These are phyloP conservation scores for Aspergillus cejpii DNA, from an alignment of 2,329 filamentous ascomycete genomes.

Conservation along the genomic window DNA sequence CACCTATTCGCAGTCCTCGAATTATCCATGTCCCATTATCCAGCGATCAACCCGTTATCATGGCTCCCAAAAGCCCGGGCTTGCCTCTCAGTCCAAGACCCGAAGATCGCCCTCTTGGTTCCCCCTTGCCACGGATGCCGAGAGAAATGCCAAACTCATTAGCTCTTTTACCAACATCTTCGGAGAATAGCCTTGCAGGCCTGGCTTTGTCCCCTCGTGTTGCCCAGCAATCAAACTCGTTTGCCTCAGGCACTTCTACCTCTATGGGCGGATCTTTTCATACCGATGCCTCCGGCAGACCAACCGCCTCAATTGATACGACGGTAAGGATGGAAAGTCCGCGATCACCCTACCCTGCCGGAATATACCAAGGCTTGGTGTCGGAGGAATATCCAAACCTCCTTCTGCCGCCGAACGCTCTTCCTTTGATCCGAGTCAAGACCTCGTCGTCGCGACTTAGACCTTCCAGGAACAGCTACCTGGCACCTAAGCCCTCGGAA, in stretches of 20 bases:
- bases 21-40: constrained; percentile 17
- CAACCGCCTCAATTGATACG: constrained; percentile 35
- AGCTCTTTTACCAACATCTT: constrained; percentile 63
- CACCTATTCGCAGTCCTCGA: constrained; percentile 28
- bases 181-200: constrained; percentile 47
- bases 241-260: constrained; percentile 63
- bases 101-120: constrained; percentile 53
- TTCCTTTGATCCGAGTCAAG: constrained; percentile 76
- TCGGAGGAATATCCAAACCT: constrained; percentile 83
- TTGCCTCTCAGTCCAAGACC: constrained; percentile 57
- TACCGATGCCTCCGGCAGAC: constrained; percentile 11
- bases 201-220: constrained; percentile 64
- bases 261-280: constrained; percentile 28
- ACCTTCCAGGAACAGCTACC: constrained; percentile 77
- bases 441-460: constrained; percentile 94
- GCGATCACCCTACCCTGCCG: constrained; percentile 23
- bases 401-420: constrained; percentile 76
- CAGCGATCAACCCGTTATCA: constrained; percentile 37
- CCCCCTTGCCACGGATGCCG: constrained; percentile 53
- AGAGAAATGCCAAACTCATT: constrained; percentile 45
- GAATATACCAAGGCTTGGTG: constrained; percentile 68
- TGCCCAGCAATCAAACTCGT: constrained; percentile 64
- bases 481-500: constrained; percentile 71
- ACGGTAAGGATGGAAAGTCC: constrained; percentile 33
- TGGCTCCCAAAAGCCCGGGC: constrained; percentile 56